Evolutionary conservation across 1,284 basidiomycete genomes (phyloP).

Genomic region (Phylloporus gajari): DNA sequence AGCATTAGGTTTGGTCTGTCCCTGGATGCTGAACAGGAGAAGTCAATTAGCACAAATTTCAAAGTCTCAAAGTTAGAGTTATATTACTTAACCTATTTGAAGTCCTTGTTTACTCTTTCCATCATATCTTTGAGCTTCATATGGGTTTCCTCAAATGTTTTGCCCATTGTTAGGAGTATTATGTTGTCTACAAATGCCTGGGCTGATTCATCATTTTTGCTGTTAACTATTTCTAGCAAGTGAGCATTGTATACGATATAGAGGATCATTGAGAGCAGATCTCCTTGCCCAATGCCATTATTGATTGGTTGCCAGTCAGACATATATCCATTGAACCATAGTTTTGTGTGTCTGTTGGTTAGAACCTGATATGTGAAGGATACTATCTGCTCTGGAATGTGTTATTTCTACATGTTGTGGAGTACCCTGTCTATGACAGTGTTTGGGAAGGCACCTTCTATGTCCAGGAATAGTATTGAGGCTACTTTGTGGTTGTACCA

Average conservation of each 20-base stretch:
- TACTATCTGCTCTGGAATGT: background rate
- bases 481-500: background rate
- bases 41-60: background rate
- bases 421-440: background rate
- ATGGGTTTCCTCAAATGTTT: background rate
- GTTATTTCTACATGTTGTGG: background rate
- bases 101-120: background rate
- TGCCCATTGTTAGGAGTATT: background rate
- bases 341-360: background rate
- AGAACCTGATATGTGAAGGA: background rate
- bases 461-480: background rate
- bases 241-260: background rate
- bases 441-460: background rate
- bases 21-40: background rate
- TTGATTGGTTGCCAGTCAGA: background rate
- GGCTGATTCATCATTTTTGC: background rate
- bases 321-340: background rate
- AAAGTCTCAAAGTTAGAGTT: background rate
- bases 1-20: no score
- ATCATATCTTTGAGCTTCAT: background rate
- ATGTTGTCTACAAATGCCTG: background rate
- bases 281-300: background rate
- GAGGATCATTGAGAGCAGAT: background rate
- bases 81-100: background rate
- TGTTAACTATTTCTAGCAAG: background rate